phyloP scores from a whole-genome alignment of 148 eudicot genomes.

The Drosera capensis region DNA sequence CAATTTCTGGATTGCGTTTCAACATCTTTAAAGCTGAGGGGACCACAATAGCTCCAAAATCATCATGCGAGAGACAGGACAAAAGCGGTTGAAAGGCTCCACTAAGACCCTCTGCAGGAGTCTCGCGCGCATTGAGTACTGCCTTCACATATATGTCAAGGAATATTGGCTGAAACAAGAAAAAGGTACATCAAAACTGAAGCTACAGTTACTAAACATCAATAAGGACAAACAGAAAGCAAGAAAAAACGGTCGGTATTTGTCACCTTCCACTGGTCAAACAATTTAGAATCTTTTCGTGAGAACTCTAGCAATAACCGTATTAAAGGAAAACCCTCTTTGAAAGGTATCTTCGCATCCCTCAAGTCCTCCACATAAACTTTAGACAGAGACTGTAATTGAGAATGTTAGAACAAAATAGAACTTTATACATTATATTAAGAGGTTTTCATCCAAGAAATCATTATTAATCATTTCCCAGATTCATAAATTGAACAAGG shows the following conservation, averaged over 20 bases:
- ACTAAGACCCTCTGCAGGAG: slow-evolving; percentile 51
- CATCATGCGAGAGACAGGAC: slow-evolving; percentile 63
- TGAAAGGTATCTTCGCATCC: slow-evolving; percentile 48
- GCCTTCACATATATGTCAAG: slow-evolving; percentile 71
- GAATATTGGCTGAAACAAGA: slow-evolving; percentile 41
- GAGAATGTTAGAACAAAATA: slow-evolving; percentile 9
- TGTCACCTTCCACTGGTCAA: slow-evolving; percentile 58
- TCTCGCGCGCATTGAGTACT: no score
- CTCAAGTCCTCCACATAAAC: slow-evolving; percentile 55
- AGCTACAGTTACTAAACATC: slow-evolving; percentile 3
- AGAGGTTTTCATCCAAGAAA: background rate
- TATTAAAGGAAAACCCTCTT: slow-evolving; percentile 58
- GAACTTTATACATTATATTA: background rate
- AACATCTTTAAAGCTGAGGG: slow-evolving; percentile 89
- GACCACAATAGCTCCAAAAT: slow-evolving; percentile 47
- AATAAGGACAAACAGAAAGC: background rate
- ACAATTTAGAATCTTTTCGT: slow-evolving; percentile 27
- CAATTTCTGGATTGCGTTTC: slow-evolving; percentile 94
- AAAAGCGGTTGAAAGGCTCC: slow-evolving; percentile 75
- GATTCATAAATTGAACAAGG: background rate
- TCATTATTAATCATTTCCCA: background rate
- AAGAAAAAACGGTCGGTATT: background rate
- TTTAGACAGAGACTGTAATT: slow-evolving; percentile 49
- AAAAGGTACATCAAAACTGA: slow-evolving; percentile 7
- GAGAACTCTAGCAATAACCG: slow-evolving; percentile 61